Conservation (phyloP, 371 early-diverging fungal species). For the Umbelopsis sp. region DNA sequence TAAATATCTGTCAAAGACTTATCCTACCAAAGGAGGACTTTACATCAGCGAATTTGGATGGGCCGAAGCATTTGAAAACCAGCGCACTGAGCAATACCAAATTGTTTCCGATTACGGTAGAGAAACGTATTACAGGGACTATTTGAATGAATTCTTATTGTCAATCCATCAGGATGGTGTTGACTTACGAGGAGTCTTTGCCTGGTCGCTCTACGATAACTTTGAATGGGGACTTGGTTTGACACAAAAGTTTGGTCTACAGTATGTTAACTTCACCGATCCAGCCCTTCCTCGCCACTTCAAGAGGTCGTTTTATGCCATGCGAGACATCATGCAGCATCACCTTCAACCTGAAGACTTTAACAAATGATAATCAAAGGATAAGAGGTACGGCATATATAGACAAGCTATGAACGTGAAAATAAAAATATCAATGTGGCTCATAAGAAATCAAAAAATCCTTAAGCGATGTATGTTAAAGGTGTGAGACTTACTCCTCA, state of each 20-base stretch:
- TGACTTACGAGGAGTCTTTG: constrained; percentile 1
- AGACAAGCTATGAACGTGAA: no score
- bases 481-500: no score
- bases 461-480: no score
- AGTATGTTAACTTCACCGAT: constrained; percentile 10
- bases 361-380: background rate
- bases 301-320: background rate
- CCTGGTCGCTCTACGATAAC: constrained; percentile 11
- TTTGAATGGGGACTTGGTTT: background rate
- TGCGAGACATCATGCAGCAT: background rate
- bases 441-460: no score
- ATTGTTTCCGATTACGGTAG: constrained; percentile 11
- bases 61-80: constrained; percentile 16
- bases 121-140: constrained; percentile 6
- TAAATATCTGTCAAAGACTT: background rate
- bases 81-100: constrained; percentile 12
- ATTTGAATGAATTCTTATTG: constrained; percentile 1
- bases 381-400: no score
- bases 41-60: constrained; percentile 8
- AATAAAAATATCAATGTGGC: no score
- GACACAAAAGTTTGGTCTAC: constrained; percentile 7
- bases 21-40: constrained; percentile 1
- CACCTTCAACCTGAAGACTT: constrained; percentile 10
- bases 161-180: constrained; percentile 4
- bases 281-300: constrained; percentile 5